phyloP scores from a whole-genome alignment of 2,329 filamentous ascomycete genomes.

The Chaetomiaceae sp. region DNA sequence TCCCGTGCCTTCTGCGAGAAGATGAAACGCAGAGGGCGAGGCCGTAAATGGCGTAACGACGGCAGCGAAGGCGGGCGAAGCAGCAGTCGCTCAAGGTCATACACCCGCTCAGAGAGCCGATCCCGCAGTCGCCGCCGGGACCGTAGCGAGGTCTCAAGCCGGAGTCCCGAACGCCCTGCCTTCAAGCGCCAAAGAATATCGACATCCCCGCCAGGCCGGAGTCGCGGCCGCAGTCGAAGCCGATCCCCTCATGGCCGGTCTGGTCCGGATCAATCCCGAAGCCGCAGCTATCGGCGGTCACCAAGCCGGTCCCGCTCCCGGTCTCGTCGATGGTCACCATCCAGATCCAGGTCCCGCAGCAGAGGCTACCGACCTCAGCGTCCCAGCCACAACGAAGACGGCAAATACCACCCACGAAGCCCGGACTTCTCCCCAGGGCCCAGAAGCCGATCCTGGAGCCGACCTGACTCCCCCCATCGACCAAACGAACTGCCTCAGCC shows the following conservation, averaged over 20 bases:
- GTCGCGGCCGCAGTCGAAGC: constrained; percentile 28
- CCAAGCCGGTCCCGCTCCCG: constrained; percentile 24
- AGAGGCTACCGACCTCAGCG: constrained; percentile 23
- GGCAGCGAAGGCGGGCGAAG: constrained; percentile 28
- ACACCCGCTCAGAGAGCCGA: constrained; percentile 31
- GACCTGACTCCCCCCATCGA: constrained; percentile 19
- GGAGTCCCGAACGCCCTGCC: constrained; percentile 34
- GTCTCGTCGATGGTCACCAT: constrained; percentile 26
- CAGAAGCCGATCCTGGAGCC: constrained; percentile 22
- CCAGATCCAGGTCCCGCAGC: constrained; percentile 20
- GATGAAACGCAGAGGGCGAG: constrained; percentile 57
- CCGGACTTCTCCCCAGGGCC: constrained; percentile 10
- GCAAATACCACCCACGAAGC: constrained; percentile 24
- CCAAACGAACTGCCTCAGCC: constrained; percentile 15
- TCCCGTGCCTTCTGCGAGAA: constrained; percentile 73
- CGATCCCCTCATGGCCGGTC: constrained; percentile 6
- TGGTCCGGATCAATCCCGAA: constrained; percentile 21
- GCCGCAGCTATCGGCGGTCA: constrained; percentile 22
- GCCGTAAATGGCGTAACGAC: neutral
- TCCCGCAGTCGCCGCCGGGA: constrained; percentile 30
- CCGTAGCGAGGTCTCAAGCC: constrained; percentile 31
- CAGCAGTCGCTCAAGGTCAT: constrained; percentile 19
- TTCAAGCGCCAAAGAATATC: constrained; percentile 41
- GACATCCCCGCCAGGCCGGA: constrained; percentile 27
- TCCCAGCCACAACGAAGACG: constrained; percentile 5